phyloP scores from a whole-genome alignment of 306 rosid species.

The Delonix regia region DNA sequence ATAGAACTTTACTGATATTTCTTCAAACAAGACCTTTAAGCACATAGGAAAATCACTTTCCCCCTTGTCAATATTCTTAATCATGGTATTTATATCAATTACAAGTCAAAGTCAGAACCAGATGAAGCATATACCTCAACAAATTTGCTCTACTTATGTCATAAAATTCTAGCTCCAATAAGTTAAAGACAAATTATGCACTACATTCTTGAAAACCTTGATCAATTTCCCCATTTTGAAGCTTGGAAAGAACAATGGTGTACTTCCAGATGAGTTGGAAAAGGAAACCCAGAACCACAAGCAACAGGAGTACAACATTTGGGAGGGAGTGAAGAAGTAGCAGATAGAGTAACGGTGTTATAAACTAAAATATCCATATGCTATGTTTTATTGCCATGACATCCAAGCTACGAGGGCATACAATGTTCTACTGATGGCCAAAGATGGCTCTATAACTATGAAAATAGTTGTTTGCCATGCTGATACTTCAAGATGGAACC shows the following conservation, averaged over 20 bases:
- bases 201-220: constrained; percentile 36
- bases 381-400: constrained; percentile 46
- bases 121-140: background rate
- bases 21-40: too few species aligned
- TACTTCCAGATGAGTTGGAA: constrained; percentile 54
- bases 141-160: background rate
- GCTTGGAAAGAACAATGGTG: constrained; percentile 49
- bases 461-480: too few species aligned
- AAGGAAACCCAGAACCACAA: background rate
- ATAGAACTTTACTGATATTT: too few species aligned
- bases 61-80: too few species aligned
- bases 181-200: constrained; percentile 24
- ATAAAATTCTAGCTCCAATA: background rate
- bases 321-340: constrained; percentile 39
- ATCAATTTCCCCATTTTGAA: constrained; percentile 51
- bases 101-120: background rate
- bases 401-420: too few species aligned
- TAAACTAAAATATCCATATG: constrained; percentile 47
- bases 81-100: too few species aligned
- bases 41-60: too few species aligned
- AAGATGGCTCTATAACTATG: too few species aligned
- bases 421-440: too few species aligned
- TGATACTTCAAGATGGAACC: too few species aligned
- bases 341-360: constrained; percentile 53
- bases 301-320: constrained; percentile 32